Evolutionary conservation across 768 basidiomycete species (phyloP).

Genomic region (Boletus vinaceobasis): DNA sequence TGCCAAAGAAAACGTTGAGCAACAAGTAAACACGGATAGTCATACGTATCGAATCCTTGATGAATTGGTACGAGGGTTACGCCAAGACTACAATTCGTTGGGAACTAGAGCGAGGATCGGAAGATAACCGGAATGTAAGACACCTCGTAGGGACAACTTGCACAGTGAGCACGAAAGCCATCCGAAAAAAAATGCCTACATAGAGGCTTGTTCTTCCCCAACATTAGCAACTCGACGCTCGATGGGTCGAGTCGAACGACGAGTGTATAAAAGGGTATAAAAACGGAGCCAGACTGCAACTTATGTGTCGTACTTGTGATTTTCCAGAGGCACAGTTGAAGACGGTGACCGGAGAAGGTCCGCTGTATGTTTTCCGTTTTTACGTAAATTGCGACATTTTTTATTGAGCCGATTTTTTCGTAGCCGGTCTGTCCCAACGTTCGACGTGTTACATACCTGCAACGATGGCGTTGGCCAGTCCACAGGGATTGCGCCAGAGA

Average conservation of each 20-base stretch:
- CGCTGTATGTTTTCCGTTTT: neutral
- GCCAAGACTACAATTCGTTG: too few species aligned
- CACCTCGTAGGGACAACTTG: slow-evolving; percentile 62
- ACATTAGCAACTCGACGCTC: slow-evolving; percentile 51
- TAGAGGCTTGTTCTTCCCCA: slow-evolving; percentile 40
- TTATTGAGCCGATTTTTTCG: neutral
- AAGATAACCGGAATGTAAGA: too few species aligned
- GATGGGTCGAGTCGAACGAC: slow-evolving; percentile 39
- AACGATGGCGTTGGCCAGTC: slow-evolving; percentile 20
- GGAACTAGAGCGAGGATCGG: too few species aligned
- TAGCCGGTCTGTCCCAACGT: neutral
- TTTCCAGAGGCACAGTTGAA: neutral
- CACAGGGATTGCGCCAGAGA: slow-evolving; percentile 25
- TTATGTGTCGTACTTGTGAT: neutral
- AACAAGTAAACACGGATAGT: too few species aligned
- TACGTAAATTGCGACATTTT: slow-evolving; percentile 11
- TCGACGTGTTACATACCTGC: neutral
- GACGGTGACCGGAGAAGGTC: too few species aligned
- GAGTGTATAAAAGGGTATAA: slow-evolving; percentile 46
- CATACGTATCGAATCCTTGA: too few species aligned
- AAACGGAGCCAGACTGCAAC: neutral
- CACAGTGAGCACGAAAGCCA: slow-evolving; percentile 33
- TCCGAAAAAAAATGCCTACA: slow-evolving; percentile 56
- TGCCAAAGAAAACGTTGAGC: too few species aligned
- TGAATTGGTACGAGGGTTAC: too few species aligned